Evolutionary conservation across 169 alveolate genomes (phyloP), one percentile per base, ranked within the genome.

Genomic region (Plasmodium yoelii): DNA sequence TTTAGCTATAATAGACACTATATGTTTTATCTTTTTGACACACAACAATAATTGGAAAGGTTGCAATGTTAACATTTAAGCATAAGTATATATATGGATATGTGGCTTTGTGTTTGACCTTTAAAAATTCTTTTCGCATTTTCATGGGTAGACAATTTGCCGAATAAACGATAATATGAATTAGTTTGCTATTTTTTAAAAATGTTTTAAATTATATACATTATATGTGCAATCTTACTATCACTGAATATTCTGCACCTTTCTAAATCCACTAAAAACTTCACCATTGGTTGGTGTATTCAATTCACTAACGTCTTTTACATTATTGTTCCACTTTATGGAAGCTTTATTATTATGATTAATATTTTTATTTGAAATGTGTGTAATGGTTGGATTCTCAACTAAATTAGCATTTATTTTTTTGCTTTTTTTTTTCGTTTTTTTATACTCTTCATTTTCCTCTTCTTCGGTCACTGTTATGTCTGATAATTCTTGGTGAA

Each of bases 391-490:
- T 18, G 74, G 22, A 47, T 46, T 73, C 18, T 47, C 75, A 61
- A 64, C 53, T 61, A 67, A 46, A 49, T 60, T 80, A 4, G 71
- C 18, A 55, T 67, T 80, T 80, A 67, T 53, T 61, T 80, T 80
- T 64, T 67, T 64, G 22, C 51, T 80, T 67, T 80, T 80, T 51
- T 80, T 80, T 34, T 86, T 86, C 34, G 87, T 59, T 71, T 70
- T 86, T 86, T 86, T 87, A 57, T 86, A 86, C 47, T 72, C 84
- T 15, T 86, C 91, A 5, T 69, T 4, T 13, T 60, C 10, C 57
- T 86, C 91, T 72, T 86, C 91, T 73, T 86, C 91, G 5, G 91
- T 86, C 47, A 70, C 75, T 46, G 91, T 86, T 5, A 86, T 56
- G 60, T 86, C 91, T 22, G 91, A 86, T 39, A 86, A 47, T 12